These are phyloP conservation scores for Ophiostoma quercus DNA, from an alignment of 2,329 filamentous ascomycete genomes.

Conservation along the genomic window DNA sequence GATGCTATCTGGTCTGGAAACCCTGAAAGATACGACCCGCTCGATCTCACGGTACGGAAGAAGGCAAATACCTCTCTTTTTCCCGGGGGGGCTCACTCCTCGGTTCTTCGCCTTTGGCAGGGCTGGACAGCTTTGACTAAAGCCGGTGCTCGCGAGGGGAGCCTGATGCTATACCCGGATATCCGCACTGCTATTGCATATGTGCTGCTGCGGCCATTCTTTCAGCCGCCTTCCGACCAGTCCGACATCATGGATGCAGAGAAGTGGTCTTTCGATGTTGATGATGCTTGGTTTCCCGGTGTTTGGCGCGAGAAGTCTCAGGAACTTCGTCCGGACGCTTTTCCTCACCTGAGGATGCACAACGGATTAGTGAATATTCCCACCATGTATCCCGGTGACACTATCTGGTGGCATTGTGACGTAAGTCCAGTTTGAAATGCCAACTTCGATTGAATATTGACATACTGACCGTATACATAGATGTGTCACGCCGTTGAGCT, in stretches of 20 bases:
- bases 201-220: slow-evolving; percentile 41
- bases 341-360: slow-evolving; percentile 38
- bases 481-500: slow-evolving; percentile 25
- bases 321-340: slow-evolving; percentile 34
- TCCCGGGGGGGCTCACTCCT: slow-evolving; percentile 36
- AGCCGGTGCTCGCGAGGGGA: slow-evolving; percentile 35
- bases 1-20: slow-evolving; percentile 36
- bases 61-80: slow-evolving; percentile 36
- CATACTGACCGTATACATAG: slow-evolving; percentile 4
- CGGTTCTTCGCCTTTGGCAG: slow-evolving; percentile 38
- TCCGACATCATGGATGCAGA: slow-evolving; percentile 35
- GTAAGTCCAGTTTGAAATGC: slow-evolving; percentile 5
- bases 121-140: slow-evolving; percentile 41
- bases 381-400: slow-evolving; percentile 37
- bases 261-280: slow-evolving; percentile 36
- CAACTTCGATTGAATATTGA: neutral
- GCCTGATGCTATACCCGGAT: slow-evolving; percentile 39
- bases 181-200: slow-evolving; percentile 37
- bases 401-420: slow-evolving; percentile 27
- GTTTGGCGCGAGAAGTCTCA: slow-evolving; percentile 36
- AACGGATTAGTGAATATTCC: slow-evolving; percentile 39
- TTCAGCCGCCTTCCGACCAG: slow-evolving; percentile 33
- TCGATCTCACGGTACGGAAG: slow-evolving; percentile 36
- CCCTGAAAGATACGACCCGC: slow-evolving; percentile 37
- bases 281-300: slow-evolving; percentile 37